Base-by-base conservation (phyloP, 2,329 filamentous ascomycete species). In the Myriosclerotinia scirpicola region DNA sequence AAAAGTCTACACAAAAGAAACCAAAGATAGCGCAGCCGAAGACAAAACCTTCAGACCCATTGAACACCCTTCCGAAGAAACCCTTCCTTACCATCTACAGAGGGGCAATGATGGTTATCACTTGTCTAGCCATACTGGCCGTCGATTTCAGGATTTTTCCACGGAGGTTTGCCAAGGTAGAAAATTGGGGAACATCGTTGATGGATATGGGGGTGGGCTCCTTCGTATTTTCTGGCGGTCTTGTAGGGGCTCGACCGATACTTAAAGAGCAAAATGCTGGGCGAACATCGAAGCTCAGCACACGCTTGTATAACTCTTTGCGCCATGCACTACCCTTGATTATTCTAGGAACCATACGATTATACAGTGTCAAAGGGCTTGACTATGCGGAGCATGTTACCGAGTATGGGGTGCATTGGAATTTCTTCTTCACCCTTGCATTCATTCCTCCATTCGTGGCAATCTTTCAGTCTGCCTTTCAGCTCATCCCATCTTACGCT, bases 331-430 rank as follows among this genome's bases (percentile, higher is more conserved):
- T 96, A 36, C 94, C 95, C 1, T 83, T 99, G 6, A 80, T 97
- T 26, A 81, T 90, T 1, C 83, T 99, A 5, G 95, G 95, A 17
- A 76, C 95, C 34, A 82, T 96, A 65, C 87, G 95, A 34, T 83
- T 98, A 34, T 87, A 92, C 71, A 96, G 89, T 73, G 93, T 98
- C 75, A 99, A 99, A 79, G 91, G 92, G 8, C 81, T 97, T 40
- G 93, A 98, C 76, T 99, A 99, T 76, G 93, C 93, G 3, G 95
- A 99, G 77, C 95, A 99, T 80, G 92, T 97, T 67, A 93, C 92
- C 17, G 95, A 99, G 77, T 99, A 99, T 76, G 95, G 95, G 54
- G 92, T 99, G 12, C 95, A 99, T 78, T 99, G 95, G 95, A 99
- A 99, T 78, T 99, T 99, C 79, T 99, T 99, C 83, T 98, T 98